Base-by-base conservation (phyloP, 192 early-diverging fungal species). In the Coemansia sp. region DNA sequence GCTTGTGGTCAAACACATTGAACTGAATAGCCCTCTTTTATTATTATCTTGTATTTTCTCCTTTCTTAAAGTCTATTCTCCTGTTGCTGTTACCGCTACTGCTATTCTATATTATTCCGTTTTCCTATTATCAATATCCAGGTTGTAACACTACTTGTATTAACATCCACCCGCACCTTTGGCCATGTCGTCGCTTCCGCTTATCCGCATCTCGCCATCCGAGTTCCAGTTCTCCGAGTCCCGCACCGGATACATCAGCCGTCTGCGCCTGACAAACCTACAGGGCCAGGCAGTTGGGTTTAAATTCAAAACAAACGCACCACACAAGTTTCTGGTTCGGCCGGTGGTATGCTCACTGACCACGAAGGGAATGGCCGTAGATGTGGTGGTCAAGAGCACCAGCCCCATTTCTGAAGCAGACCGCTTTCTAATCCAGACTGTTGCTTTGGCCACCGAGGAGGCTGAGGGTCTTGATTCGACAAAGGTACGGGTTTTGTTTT, bases 271-370 rank as follows among this genome's bases (percentile, higher is more conserved):
- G 39, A 87, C 83, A 33, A 82, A 64, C 16, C 58, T 82, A 58
- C 76, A 72, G 52, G 23, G 69, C 31, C 71, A 73, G 45, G 66
- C 78, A 2, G 83, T 87, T 15, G 86, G 76, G 40, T 87, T 82
- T 67, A 87, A 87, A 59, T 73, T 87, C 67, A 87, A 87, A 64
- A 87, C 86, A 63, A 87, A 87, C 34, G 79, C 86, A 2, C 86
- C 86, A 40, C 76, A 83, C 42, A 77, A 84, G 71, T 87, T 85
- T 37, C 75, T 81, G 23, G 86, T 87, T 28, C 84, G 84, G 46
- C 83, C 83, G 8, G 86, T 87, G 30, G 60, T 84, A 8, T 83
- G 79, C 39, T 65, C 79, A 57, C 61, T 87, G 61, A 69, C 67
- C n/a, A 33, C 69, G 29, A 62, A 67, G 40, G 81, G 75, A n/a